Percentiles rank a stretch among this genome's conserved stretches.
Conservation (phyloP, 2,329 filamentous ascomycete genomes). For the Chrysoporthe cubensis region DNA sequence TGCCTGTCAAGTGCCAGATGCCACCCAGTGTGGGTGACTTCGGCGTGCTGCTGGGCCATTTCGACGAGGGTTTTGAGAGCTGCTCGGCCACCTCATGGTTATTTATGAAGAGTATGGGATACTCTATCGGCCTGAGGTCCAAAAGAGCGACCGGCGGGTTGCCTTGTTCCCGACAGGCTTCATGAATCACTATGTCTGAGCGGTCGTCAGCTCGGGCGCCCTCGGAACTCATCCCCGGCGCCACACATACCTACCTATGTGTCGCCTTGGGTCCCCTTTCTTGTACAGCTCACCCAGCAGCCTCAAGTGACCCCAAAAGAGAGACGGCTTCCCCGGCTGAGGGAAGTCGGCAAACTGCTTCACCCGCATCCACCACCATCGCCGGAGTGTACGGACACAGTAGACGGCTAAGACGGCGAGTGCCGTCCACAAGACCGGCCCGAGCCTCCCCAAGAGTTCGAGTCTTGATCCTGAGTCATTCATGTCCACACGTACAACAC, state of each 20-base stretch:
- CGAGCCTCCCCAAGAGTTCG: constrained; percentile 15
- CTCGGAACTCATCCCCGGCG: neutral
- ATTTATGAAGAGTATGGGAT: constrained; percentile 39
- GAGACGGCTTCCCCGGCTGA: constrained; percentile 19
- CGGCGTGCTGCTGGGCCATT: constrained; percentile 38
- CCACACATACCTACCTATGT: constrained; percentile 3
- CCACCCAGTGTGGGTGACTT: constrained; percentile 38
- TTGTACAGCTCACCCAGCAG: constrained; percentile 15
- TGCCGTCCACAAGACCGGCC: constrained; percentile 23
- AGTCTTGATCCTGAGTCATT: neutral
- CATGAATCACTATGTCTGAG: constrained; percentile 30
- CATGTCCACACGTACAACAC: neutral
- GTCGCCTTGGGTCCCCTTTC: constrained; percentile 19
- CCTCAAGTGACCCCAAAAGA: constrained; percentile 23
- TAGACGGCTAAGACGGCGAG: constrained; percentile 19
- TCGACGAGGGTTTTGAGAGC: constrained; percentile 38
- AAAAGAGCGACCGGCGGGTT: constrained; percentile 41
- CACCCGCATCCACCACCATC: constrained; percentile 22
- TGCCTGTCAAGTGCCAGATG: constrained; percentile 35
- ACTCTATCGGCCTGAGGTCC: constrained; percentile 41
- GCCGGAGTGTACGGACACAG: constrained; percentile 13
- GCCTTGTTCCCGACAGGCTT: constrained; percentile 33
- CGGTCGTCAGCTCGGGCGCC: neutral
- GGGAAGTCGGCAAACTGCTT: constrained; percentile 21
- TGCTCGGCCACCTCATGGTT: constrained; percentile 44